Conservation (phyloP, 2,329 filamentous ascomycete species). For the Ramularia endophylla region DNA sequence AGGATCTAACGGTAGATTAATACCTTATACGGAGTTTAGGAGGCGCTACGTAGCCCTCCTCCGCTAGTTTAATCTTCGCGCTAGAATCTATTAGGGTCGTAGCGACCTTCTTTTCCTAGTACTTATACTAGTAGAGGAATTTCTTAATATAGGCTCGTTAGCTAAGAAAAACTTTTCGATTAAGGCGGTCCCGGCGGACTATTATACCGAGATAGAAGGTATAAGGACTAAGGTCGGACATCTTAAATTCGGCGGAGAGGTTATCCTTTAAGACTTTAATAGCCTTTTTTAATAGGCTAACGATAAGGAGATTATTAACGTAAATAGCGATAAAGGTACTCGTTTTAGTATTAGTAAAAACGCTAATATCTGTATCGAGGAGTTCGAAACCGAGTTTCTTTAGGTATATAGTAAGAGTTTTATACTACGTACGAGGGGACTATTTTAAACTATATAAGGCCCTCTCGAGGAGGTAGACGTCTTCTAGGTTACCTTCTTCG, state of each 20-base stretch:
- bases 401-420: slow-evolving; percentile 18
- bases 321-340: slow-evolving; percentile 20
- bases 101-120: slow-evolving; percentile 6
- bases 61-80: neutral
- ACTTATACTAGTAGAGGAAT: slow-evolving; percentile 12
- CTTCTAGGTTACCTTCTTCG: neutral
- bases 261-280: slow-evolving; percentile 17
- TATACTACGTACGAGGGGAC: slow-evolving; percentile 24
- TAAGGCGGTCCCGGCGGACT: slow-evolving; percentile 14
- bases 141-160: slow-evolving; percentile 24
- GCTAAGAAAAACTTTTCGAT: slow-evolving; percentile 10
- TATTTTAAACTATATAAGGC: slow-evolving; percentile 31
- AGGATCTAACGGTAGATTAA: slow-evolving; percentile 10
- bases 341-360: slow-evolving; percentile 12
- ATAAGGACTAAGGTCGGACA: slow-evolving; percentile 21
- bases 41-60: too few relatives aligned
- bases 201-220: slow-evolving; percentile 25
- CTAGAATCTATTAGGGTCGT: slow-evolving; percentile 16
- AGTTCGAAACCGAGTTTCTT: slow-evolving; percentile 13
- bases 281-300: slow-evolving; percentile 4
- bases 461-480: slow-evolving; percentile 21
- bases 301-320: slow-evolving; percentile 28
- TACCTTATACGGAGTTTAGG: slow-evolving; percentile 2
- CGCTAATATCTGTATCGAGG: slow-evolving; percentile 8
- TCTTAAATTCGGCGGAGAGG: slow-evolving; percentile 20